These are phyloP conservation scores for Ogataea allantospora DNA, from an alignment of 805 yeast species.

Conservation along the genomic window DNA sequence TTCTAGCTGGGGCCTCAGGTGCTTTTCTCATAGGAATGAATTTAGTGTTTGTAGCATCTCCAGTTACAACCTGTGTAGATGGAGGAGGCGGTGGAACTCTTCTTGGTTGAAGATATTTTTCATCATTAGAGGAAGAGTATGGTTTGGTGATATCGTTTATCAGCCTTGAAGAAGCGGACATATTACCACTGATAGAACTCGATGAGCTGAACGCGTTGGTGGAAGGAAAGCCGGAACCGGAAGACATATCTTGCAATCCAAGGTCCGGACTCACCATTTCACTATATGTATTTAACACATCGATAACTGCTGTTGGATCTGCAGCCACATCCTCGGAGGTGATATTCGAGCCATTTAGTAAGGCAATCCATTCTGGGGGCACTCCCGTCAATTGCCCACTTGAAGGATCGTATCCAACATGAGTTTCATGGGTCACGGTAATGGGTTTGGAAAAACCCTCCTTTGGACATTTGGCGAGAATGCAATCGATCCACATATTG, in stretches of 20 bases:
- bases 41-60: constrained; percentile 5
- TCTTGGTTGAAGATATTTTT: constrained; percentile 33
- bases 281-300: constrained; percentile 53
- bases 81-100: constrained; percentile 37
- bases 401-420: constrained; percentile 82
- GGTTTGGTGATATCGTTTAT: constrained; percentile 35
- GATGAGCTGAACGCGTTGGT: constrained; percentile 12
- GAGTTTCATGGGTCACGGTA: constrained; percentile 91
- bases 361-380: constrained; percentile 58
- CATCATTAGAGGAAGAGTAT: constrained; percentile 22
- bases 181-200: constrained; percentile 5
- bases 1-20: constrained; percentile 37
- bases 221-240: constrained; percentile 6
- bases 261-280: constrained; percentile 42
- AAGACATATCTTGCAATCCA: constrained; percentile 29
- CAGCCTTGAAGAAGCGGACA: constrained; percentile 16
- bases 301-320: constrained; percentile 64
- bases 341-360: constrained; percentile 56
- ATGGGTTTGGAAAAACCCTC: constrained; percentile 82
- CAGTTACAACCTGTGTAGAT: constrained; percentile 24
- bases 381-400: constrained; percentile 50
- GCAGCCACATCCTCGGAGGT: constrained; percentile 62
- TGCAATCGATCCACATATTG: constrained; percentile 88
- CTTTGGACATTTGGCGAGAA: constrained; percentile 70
- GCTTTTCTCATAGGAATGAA: constrained; percentile 41